phyloP scores from a whole-genome alignment of 352 stramenopile genomes.

The Globisporangium splendens region DNA sequence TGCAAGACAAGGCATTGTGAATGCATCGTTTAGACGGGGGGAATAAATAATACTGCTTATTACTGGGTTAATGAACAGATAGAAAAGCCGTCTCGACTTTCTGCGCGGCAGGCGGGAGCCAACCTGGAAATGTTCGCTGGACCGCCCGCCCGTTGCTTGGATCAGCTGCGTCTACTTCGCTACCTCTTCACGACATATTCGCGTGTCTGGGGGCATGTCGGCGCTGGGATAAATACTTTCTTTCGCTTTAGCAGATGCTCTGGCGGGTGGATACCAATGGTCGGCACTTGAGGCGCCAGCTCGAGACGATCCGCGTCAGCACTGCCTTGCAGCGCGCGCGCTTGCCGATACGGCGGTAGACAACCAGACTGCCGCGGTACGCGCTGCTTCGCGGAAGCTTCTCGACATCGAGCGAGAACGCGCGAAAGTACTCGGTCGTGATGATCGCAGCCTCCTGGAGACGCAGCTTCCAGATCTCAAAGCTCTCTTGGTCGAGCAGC shows the following conservation, averaged over 20 bases:
- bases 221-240: slow-evolving; percentile 2
- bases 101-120: background rate
- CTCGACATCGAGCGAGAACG: slow-evolving; percentile 47
- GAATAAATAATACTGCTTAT: background rate
- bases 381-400: slow-evolving; percentile 54
- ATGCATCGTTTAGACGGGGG: background rate
- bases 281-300: slow-evolving; percentile 31
- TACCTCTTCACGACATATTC: background rate
- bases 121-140: too few relatives aligned
- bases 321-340: slow-evolving; percentile 43
- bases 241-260: background rate
- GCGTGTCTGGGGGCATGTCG: background rate
- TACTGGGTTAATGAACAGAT: background rate
- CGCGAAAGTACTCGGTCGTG: slow-evolving; percentile 65
- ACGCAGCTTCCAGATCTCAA: slow-evolving; percentile 43
- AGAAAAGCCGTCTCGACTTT: background rate
- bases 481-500: slow-evolving; percentile 50
- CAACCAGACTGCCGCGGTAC: slow-evolving; percentile 69
- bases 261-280: slow-evolving; percentile 12
- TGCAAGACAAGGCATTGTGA: too few relatives aligned
- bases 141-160: background rate
- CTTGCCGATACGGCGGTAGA: slow-evolving; percentile 51
- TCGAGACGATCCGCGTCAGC: slow-evolving; percentile 32
- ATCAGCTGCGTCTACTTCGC: background rate
- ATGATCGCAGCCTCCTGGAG: slow-evolving; percentile 59